Evolutionary conservation across 768 basidiomycete species (phyloP).

Genomic region (Serendipita sp.): DNA sequence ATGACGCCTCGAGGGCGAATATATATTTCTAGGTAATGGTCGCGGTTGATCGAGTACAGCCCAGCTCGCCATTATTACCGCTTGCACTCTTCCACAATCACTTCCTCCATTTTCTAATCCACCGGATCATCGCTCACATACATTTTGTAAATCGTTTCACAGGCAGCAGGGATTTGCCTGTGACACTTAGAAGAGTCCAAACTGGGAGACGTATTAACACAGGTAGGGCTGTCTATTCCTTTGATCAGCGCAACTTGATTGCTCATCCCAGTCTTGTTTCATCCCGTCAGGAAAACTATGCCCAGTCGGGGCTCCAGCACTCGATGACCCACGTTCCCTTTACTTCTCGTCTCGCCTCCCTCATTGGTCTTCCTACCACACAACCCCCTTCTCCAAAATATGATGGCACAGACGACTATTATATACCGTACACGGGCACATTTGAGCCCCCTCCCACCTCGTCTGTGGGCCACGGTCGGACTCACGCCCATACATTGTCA

Average conservation of each 20-base stretch:
- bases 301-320: neutral
- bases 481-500: neutral
- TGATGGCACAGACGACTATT: neutral
- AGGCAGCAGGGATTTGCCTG: neutral
- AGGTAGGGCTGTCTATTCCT: neutral
- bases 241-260: neutral
- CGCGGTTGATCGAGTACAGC: neutral
- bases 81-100: neutral
- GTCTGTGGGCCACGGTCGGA: neutral
- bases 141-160: neutral
- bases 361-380: neutral
- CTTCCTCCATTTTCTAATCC: neutral
- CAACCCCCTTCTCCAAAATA: neutral
- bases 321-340: constrained; percentile 7
- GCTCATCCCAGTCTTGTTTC: neutral
- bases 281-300: neutral
- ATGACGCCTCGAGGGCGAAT: too few relatives aligned
- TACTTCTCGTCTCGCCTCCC: constrained; percentile 3
- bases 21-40: neutral
- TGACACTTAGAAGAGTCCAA: neutral
- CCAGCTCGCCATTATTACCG: neutral
- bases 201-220: constrained; percentile 3
- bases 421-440: constrained; percentile 3
- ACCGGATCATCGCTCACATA: neutral
- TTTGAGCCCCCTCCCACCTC: neutral